A percentile compares a stretch with the other conserved stretches of the same genome.
phyloP scores from a whole-genome alignment of 139 green algal species.

The Chlorella sorokiniana region DNA sequence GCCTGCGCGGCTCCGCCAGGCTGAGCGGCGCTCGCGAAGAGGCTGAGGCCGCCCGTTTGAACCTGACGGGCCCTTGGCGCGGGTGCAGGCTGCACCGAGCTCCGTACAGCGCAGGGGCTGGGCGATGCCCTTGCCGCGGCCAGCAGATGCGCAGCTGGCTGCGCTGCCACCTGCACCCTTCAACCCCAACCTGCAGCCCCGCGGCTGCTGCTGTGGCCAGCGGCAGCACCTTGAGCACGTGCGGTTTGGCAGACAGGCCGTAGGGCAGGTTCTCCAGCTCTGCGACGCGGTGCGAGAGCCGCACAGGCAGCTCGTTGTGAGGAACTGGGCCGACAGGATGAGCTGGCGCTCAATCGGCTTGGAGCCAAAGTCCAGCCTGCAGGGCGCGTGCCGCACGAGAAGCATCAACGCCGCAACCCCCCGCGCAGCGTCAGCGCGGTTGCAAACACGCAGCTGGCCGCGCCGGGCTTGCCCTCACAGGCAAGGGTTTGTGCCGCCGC shows the following conservation, averaged over 20 bases:
- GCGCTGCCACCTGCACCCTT: neutral
- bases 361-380: conserved; percentile 95
- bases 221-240: conserved; percentile 84
- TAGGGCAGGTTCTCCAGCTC: conserved; percentile 98
- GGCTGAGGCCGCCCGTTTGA: no score
- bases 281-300: conserved; percentile 92
- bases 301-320: conserved; percentile 97
- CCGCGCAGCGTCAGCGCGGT: no score
- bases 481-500: no score
- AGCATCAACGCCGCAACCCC: no score
- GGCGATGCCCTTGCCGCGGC: neutral
- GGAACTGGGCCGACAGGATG: conserved; percentile 94
- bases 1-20: no score
- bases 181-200: neutral
- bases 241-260: conserved; percentile 86
- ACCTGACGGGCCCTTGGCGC: no score
- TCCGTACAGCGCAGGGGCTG: neutral
- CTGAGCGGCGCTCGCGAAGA: no score
- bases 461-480: no score
- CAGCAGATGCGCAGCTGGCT: neutral
- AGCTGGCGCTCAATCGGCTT: conserved; percentile 94
- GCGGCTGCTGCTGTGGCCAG: no score
- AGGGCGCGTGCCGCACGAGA: neutral
- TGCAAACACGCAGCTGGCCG: no score
- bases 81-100: no score